phyloP scores from a whole-genome alignment of 495 filamentous ascomycete genomes.

The Hypoxylon perforatum region DNA sequence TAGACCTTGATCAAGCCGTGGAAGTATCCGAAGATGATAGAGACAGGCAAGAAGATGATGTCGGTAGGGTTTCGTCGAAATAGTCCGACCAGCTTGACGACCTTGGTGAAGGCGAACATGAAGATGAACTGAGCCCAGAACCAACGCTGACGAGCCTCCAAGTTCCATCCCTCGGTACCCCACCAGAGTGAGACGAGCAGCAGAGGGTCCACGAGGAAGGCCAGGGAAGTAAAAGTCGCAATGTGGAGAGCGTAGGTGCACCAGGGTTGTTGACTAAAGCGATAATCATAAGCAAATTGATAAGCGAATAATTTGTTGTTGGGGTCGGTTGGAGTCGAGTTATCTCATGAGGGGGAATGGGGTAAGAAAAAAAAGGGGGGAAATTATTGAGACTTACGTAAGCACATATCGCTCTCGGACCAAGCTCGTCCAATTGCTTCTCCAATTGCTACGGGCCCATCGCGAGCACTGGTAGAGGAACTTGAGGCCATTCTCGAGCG shows the following conservation, averaged over 20 bases:
- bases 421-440: constrained; percentile 68
- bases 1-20: constrained; percentile 73
- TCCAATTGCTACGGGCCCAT: constrained; percentile 74
- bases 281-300: constrained; percentile 24
- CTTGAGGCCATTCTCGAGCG: constrained; percentile 64
- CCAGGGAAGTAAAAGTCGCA: constrained; percentile 68
- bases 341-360: background rate
- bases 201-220: constrained; percentile 64
- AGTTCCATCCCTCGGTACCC: constrained; percentile 58
- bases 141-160: constrained; percentile 52
- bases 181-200: constrained; percentile 58
- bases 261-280: constrained; percentile 64
- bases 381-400: constrained; percentile 54
- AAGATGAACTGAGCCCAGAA: constrained; percentile 61
- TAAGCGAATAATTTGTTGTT: constrained; percentile 3
- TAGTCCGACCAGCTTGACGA: constrained; percentile 70
- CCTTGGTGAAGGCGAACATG: constrained; percentile 64
- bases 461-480: constrained; percentile 69
- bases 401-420: constrained; percentile 63
- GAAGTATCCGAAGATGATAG: constrained; percentile 68
- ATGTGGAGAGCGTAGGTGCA: constrained; percentile 71
- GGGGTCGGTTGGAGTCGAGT: constrained; percentile 14
- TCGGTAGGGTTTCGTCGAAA: constrained; percentile 68
- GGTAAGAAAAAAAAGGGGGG: background rate
- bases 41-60: constrained; percentile 63